Conservation (phyloP, 192 early-diverging fungal species). For the Podila clonocystis region DNA sequence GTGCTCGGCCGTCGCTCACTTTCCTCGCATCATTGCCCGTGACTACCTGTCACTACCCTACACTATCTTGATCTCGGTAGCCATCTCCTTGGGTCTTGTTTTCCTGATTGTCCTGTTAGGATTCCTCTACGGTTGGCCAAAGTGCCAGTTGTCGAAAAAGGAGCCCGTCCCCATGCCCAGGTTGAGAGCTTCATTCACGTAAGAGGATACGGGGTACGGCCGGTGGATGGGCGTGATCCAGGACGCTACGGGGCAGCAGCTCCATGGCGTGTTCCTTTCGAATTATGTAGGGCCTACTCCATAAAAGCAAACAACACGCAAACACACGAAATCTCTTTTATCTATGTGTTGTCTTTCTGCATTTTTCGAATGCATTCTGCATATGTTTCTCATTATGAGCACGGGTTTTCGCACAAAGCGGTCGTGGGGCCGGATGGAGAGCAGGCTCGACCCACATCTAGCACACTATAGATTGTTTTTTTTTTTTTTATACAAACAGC, state of each 20-base stretch:
- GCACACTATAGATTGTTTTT: too few relatives aligned
- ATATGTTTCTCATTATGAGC: too few relatives aligned
- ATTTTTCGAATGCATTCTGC: too few relatives aligned
- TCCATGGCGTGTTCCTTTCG: constrained; percentile 82
- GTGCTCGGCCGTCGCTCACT: constrained; percentile 33
- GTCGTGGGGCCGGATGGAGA: too few relatives aligned
- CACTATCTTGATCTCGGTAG: constrained; percentile 75
- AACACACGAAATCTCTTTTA: too few relatives aligned
- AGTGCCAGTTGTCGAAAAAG: constrained; percentile 6
- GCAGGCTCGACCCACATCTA: too few relatives aligned
- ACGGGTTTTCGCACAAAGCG: too few relatives aligned
- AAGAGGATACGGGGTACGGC: constrained; percentile 5
- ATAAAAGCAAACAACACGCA: background rate
- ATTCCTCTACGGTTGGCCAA: constrained; percentile 56
- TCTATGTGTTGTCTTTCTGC: too few relatives aligned
- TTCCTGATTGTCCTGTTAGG: constrained; percentile 71
- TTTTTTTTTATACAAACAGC: too few relatives aligned
- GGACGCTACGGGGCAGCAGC: constrained; percentile 53
- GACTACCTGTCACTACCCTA: constrained; percentile 60
- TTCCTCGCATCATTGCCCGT: constrained; percentile 25
- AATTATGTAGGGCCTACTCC: constrained; percentile 68
- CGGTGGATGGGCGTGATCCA: constrained; percentile 86
- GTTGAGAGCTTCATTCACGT: constrained; percentile 25
- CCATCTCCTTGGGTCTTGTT: constrained; percentile 72
- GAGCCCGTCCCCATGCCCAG: background rate